Conservation (phyloP, 345 rosid genomes). For the Murraya paniculata region DNA sequence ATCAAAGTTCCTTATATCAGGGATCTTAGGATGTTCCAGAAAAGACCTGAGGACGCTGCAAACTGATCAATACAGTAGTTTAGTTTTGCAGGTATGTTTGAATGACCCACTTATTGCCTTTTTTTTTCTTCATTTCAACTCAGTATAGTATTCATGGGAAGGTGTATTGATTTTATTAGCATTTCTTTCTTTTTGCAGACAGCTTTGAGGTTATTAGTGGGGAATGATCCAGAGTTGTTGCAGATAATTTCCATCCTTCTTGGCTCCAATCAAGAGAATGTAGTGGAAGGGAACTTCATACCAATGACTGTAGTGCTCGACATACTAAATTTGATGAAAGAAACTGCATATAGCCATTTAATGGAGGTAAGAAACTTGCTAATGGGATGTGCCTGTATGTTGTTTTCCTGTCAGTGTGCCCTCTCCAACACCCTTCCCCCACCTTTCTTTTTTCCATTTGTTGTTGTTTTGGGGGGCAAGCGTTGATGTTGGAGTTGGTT, state of each 20-base stretch:
- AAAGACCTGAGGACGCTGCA: constrained; percentile 50
- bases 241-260: constrained; percentile 64
- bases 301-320: constrained; percentile 33
- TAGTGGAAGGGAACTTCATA: constrained; percentile 40
- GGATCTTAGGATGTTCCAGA: constrained; percentile 49
- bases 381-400: neutral
- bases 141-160: neutral
- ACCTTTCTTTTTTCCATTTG: neutral
- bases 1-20: constrained; percentile 55
- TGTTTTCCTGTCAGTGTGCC: too few relatives aligned
- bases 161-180: neutral
- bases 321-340: constrained; percentile 55
- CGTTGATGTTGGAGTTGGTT: neutral
- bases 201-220: constrained; percentile 63
- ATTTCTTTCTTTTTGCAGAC: constrained; percentile 50
- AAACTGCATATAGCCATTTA: constrained; percentile 84
- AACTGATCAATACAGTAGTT: constrained; percentile 75
- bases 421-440: too few relatives aligned
- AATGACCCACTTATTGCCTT: neutral
- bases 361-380: constrained; percentile 63
- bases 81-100: constrained; percentile 80
- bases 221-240: constrained; percentile 59
- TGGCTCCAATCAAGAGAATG: constrained; percentile 45
- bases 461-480: neutral
- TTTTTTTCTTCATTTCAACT: neutral